Conservation (phyloP, 257 asterid species). For the Solanum microdontum region DNA sequence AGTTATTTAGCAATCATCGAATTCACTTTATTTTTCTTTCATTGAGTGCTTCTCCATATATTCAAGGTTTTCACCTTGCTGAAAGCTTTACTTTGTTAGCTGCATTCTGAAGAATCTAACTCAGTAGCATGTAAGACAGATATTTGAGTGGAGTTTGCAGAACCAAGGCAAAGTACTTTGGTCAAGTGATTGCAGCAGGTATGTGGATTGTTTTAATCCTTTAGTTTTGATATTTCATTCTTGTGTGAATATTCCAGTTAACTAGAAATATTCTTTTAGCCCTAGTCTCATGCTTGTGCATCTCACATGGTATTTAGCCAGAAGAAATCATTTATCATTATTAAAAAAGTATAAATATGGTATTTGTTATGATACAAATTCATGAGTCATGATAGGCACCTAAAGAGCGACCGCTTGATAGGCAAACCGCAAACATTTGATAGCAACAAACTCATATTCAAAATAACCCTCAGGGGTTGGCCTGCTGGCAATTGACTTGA, state of each 20-base stretch:
- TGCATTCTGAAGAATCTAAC: background rate
- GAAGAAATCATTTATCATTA: background rate
- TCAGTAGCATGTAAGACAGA: conserved; percentile 31
- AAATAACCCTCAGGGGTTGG: no score
- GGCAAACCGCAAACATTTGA: background rate
- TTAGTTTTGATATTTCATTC: background rate
- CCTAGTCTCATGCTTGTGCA: background rate
- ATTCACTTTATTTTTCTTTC: conserved; percentile 7
- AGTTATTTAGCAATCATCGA: conserved; percentile 14
- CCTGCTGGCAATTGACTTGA: no score
- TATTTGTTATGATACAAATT: background rate
- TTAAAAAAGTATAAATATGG: background rate
- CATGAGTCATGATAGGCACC: background rate
- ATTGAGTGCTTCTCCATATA: background rate
- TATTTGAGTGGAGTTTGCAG: conserved; percentile 95
- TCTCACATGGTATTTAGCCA: background rate
- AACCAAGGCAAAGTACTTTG: conserved; percentile 88
- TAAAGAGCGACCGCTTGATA: background rate
- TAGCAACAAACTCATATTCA: background rate
- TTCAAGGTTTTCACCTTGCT: background rate
- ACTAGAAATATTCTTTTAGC: background rate
- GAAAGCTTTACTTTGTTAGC: background rate
- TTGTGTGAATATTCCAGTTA: background rate
- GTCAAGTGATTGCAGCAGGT: conserved; percentile 90
- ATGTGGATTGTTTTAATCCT: background rate